Evolutionary conservation across 2,329 filamentous ascomycete species (phyloP).

Genomic region (Aspergillus sp.): DNA sequence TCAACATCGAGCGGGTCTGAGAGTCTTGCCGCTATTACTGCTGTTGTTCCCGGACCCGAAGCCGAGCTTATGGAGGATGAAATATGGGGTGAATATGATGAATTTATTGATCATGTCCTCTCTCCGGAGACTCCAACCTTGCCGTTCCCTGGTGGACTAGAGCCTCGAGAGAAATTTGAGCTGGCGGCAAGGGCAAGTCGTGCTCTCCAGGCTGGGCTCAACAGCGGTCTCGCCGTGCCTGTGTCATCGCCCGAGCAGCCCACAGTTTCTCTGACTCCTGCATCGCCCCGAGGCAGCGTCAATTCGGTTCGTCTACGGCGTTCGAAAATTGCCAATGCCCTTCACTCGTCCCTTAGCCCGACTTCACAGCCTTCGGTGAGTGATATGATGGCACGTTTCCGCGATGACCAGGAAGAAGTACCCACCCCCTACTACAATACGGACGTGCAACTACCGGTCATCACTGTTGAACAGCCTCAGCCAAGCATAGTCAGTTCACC

Average conservation of each 20-base stretch:
- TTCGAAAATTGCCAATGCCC: conserved; percentile 51
- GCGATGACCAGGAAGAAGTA: conserved; percentile 28
- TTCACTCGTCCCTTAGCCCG: conserved; percentile 50
- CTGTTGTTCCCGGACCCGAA: conserved; percentile 62
- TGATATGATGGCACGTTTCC: conserved; percentile 55
- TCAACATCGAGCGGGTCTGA: conserved; percentile 65
- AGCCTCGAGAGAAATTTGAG: conserved; percentile 32
- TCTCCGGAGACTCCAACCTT: conserved; percentile 41
- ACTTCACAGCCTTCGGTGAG: conserved; percentile 55
- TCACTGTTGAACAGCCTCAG: conserved; percentile 24
- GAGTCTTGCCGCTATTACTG: conserved; percentile 63
- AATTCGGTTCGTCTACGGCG: conserved; percentile 47
- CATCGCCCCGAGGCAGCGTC: conserved; percentile 27
- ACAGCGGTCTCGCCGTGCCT: conserved; percentile 13
- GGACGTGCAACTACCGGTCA: conserved; percentile 18
- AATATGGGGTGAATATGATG: conserved; percentile 92
- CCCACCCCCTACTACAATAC: conserved; percentile 22
- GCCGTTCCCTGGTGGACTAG: conserved; percentile 15
- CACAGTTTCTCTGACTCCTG: conserved; percentile 20
- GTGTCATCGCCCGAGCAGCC: conserved; percentile 25
- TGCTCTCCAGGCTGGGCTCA: conserved; percentile 38
- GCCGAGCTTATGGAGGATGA: conserved; percentile 76
- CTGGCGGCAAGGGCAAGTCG: conserved; percentile 40
- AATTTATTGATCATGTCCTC: conserved; percentile 72
- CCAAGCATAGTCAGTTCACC: conserved; percentile 28